Conservation (phyloP, 306 rosid species). For the Rosa chinensis region DNA sequence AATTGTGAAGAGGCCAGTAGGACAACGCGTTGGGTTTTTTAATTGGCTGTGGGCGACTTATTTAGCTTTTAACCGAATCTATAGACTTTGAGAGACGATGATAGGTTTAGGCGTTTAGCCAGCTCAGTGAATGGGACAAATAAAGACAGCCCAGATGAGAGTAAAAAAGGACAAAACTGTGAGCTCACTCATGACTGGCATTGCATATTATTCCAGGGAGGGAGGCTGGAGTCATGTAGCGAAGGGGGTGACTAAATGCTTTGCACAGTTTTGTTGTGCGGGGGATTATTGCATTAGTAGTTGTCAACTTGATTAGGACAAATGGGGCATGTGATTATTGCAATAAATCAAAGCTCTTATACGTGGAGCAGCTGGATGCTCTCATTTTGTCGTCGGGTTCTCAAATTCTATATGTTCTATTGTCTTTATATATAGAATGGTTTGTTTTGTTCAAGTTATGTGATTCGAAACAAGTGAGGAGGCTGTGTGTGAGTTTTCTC, state of each 20-base stretch:
- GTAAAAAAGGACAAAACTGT: background rate
- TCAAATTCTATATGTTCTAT: background rate
- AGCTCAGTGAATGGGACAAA: background rate
- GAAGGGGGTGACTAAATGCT: conserved; percentile 10
- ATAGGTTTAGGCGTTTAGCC: conserved; percentile 1
- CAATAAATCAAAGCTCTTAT: background rate
- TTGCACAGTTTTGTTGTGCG: background rate
- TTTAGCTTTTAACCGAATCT: conserved; percentile 14
- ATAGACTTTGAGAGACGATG: conserved; percentile 7
- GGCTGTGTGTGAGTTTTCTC: background rate
- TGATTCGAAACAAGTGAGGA: background rate
- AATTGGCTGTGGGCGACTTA: background rate
- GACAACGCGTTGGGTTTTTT: conserved; percentile 36
- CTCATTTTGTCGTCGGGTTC: background rate
- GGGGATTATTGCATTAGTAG: background rate
- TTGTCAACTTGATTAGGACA: background rate
- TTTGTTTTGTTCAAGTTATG: background rate
- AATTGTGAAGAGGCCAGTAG: conserved; percentile 32
- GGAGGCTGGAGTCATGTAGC: conserved; percentile 16
- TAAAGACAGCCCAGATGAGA: background rate
- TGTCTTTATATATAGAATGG: too few species aligned
- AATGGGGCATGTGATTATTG: conserved; percentile 5
- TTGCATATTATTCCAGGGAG: background rate
- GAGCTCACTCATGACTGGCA: background rate
- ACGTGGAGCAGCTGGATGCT: background rate